A percentile compares a stretch with the other conserved stretches of the same genome.
Conservation (phyloP, 306 rosid species). For the Prunus mira region DNA sequence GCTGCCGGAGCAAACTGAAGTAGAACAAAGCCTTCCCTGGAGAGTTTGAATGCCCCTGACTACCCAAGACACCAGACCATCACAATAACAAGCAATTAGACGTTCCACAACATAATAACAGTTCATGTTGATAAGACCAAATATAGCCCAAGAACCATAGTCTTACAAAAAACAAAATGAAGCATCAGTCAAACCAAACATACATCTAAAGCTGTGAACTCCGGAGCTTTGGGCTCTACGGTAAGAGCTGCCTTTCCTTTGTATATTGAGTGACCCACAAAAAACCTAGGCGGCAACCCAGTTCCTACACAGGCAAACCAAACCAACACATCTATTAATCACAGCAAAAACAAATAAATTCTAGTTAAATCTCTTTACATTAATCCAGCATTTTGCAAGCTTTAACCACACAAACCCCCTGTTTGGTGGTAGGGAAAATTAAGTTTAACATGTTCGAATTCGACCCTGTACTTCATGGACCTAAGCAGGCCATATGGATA, state of each 20-base stretch:
- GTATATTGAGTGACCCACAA: constrained; percentile 87
- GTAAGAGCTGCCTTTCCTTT: constrained; percentile 96
- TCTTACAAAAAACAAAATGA: constrained; percentile 8
- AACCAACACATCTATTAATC: constrained; percentile 17
- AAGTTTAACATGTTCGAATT: background rate
- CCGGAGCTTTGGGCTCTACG: constrained; percentile 78
- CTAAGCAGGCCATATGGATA: background rate
- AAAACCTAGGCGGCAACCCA: constrained; percentile 63
- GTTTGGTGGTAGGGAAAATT: constrained; percentile 1
- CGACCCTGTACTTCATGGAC: background rate
- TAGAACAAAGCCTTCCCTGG: constrained; percentile 81
- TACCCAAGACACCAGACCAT: constrained; percentile 32
- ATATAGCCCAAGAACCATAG: background rate
- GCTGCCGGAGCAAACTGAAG: constrained; percentile 93
- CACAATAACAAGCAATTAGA: constrained; percentile 17
- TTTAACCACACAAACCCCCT: background rate
- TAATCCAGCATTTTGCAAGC: background rate
- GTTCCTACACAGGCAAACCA: constrained; percentile 40
- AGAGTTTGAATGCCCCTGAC: constrained; percentile 87
- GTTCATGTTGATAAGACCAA: background rate
- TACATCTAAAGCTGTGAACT: constrained; percentile 70
- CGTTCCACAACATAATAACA: background rate
- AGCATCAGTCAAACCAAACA: constrained; percentile 26
- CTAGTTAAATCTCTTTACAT: constrained; percentile 5
- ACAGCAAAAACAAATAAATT: constrained; percentile 12